Conservation (phyloP, 768 basidiomycete species). For the Cytidiella melzeri region DNA sequence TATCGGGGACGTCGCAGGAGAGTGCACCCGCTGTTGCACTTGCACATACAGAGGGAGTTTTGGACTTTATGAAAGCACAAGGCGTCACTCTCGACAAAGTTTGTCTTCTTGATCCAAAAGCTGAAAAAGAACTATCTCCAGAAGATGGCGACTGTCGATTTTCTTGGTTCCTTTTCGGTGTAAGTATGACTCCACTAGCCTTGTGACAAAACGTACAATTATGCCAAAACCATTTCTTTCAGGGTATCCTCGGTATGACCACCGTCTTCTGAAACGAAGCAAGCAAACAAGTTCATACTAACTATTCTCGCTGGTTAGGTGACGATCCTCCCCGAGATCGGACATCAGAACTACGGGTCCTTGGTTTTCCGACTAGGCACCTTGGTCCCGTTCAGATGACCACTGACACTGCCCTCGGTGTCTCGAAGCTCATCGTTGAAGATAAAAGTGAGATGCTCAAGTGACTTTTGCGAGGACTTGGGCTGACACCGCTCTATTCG, state of each 20-base stretch:
- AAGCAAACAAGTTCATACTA: not conserved
- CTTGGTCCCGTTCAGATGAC: constrained; percentile 94
- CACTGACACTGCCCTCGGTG: constrained; percentile 93
- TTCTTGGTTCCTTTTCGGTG: constrained; percentile 89
- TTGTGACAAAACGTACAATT: not conserved
- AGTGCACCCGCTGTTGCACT: constrained; percentile 30
- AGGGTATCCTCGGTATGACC: constrained; percentile 57
- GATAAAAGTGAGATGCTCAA: constrained; percentile 65
- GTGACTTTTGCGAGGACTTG: no score
- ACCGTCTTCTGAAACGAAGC: not conserved
- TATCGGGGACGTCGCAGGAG: constrained; percentile 4
- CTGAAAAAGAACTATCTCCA: constrained; percentile 59
- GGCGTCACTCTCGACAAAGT: constrained; percentile 49
- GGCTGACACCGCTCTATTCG: no score
- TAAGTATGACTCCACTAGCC: constrained; percentile 28
- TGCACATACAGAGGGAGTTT: constrained; percentile 46
- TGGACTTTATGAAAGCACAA: constrained; percentile 49
- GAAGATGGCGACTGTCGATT: constrained; percentile 74
- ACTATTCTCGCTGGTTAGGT: constrained; percentile 43
- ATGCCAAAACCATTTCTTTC: not conserved
- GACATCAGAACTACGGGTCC: constrained; percentile 77
- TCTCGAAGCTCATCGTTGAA: constrained; percentile 76
- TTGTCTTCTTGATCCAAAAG: constrained; percentile 93
- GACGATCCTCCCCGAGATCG: constrained; percentile 96
- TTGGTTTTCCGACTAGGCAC: constrained; percentile 85